phyloP scores from a whole-genome alignment of 768 basidiomycete species.

The Stropharia rugosoannulata region DNA sequence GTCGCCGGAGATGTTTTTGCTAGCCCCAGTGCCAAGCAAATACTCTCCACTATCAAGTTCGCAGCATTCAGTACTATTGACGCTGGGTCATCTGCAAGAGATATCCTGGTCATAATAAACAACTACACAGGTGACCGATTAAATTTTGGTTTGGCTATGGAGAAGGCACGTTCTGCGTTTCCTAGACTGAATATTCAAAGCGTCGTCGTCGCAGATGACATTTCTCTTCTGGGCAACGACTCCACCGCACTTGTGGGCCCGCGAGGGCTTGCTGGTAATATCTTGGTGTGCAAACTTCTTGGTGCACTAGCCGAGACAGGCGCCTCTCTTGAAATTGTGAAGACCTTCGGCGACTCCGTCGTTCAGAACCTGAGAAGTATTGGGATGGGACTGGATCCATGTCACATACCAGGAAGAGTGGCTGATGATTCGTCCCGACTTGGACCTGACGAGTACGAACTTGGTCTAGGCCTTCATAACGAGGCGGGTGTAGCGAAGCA shows the following conservation, averaged over 20 bases:
- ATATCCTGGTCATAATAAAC: conserved; percentile 41
- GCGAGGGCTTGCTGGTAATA: conserved; percentile 46
- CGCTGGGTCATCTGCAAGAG: conserved; percentile 11
- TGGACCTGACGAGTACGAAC: conserved; percentile 34
- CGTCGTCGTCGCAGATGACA: conserved; percentile 56
- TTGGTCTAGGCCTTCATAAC: conserved; percentile 58
- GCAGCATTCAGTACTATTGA: conserved; percentile 31
- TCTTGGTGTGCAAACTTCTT: conserved; percentile 56
- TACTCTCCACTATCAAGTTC: conserved; percentile 46
- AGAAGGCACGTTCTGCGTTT: conserved; percentile 42
- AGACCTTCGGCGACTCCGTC: conserved; percentile 31
- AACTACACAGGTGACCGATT: conserved; percentile 58
- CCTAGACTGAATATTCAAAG: conserved; percentile 35
- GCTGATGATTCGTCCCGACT: conserved; percentile 19
- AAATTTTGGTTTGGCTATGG: conserved; percentile 57
- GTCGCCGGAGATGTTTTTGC: conserved; percentile 66
- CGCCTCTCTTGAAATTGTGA: conserved; percentile 30
- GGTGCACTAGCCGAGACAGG: conserved; percentile 47
- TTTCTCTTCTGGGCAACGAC: conserved; percentile 35
- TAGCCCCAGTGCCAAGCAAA: conserved; percentile 59
- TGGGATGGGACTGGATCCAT: conserved; percentile 50
- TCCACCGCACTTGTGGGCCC: conserved; percentile 40
- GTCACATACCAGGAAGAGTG: conserved; percentile 51
- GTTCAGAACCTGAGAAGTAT: conserved; percentile 32
- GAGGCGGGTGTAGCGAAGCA: conserved; percentile 44